phyloP scores from a whole-genome alignment of 257 asterid species.

The Solanum rostratum region DNA sequence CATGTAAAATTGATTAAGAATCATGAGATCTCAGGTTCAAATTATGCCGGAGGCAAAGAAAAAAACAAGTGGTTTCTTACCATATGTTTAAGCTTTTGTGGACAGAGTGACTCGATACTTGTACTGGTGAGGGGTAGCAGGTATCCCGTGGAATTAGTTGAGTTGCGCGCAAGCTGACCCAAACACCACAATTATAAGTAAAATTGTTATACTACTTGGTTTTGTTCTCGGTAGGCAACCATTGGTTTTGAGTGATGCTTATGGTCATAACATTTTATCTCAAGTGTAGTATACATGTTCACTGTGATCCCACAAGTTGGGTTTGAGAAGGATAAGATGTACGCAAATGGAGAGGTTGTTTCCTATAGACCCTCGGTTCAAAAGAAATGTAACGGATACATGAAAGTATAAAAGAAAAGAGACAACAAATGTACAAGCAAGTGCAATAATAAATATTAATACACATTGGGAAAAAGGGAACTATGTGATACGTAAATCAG shows the following conservation, averaged over 20 bases:
- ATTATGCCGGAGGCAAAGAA: neutral
- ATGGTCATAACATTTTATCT: neutral
- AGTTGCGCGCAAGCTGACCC: neutral
- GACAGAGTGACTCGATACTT: neutral
- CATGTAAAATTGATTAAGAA: neutral
- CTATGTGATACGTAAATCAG: neutral
- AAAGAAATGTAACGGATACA: neutral
- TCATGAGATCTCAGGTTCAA: neutral
- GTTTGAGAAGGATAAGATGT: neutral
- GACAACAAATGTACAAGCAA: neutral
- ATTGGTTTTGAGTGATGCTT: neutral
- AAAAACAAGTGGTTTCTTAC: neutral
- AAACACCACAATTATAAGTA: neutral
- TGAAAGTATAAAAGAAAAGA: neutral
- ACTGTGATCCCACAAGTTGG: neutral
- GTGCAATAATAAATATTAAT: neutral
- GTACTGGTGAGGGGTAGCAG: neutral
- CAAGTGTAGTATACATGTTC: neutral
- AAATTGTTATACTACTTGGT: neutral
- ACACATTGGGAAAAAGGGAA: neutral
- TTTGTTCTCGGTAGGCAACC: neutral
- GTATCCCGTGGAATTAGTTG: neutral
- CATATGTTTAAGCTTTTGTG: neutral
- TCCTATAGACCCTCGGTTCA: neutral
- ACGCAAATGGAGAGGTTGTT: neutral